phyloP scores from a whole-genome alignment of 73 alveolate genomes.

The Paramecium sexaurelia region DNA sequence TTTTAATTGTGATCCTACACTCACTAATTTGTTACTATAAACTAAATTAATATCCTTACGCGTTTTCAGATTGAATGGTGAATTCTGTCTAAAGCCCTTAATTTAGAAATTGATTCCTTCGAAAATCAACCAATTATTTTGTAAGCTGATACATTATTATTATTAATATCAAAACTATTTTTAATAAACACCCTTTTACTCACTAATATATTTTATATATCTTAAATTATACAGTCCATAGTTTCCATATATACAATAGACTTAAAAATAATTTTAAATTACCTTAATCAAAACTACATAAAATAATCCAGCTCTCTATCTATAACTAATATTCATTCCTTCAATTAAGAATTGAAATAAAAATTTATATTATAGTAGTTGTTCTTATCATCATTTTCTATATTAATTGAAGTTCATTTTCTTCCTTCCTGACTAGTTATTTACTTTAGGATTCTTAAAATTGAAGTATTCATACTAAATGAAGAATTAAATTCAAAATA shows the following conservation, averaged over 20 bases:
- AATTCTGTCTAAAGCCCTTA: conserved; percentile 42
- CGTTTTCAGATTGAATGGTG: conserved; percentile 13
- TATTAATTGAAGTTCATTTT: too few species aligned
- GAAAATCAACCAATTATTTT: conserved; percentile 34
- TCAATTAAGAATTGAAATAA: not conserved
- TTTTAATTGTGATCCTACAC: conserved; percentile 14
- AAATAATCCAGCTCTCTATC: not conserved
- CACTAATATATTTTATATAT: not conserved
- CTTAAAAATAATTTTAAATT: not conserved
- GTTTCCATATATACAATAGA: not conserved
- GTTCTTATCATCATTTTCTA: not conserved
- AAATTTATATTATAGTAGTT: too few species aligned
- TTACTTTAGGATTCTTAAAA: too few species aligned
- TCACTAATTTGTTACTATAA: not conserved
- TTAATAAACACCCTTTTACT: not conserved
- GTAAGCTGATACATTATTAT: not conserved
- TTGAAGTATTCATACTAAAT: too few species aligned
- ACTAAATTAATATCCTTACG: not conserved
- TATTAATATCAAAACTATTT: not conserved
- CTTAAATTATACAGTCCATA: not conserved
- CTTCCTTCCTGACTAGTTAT: too few species aligned
- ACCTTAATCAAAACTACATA: not conserved
- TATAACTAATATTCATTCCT: not conserved
- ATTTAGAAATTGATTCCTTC: conserved; percentile 30
- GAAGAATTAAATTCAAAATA: too few species aligned